Percentiles rank a stretch among this genome's conserved stretches.
Conservation (phyloP, 441 rosid species). For the Raphanus hybrid region DNA sequence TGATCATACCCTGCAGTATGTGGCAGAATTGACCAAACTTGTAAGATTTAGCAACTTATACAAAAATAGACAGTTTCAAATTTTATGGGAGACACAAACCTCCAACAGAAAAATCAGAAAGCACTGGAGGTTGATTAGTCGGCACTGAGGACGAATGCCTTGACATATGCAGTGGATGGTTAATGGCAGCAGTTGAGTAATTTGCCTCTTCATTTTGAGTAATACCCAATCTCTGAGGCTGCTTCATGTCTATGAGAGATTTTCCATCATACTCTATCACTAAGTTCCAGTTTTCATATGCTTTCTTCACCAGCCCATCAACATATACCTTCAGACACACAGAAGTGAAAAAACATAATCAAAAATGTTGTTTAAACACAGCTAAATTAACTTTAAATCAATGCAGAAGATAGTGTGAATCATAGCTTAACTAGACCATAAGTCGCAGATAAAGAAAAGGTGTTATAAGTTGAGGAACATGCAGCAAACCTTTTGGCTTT, state of each 20-base stretch:
- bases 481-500: slow-evolving; percentile 86
- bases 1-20: slow-evolving; percentile 64
- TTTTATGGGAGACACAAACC: slow-evolving; percentile 50
- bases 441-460: slow-evolving; percentile 1
- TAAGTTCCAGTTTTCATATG: slow-evolving; percentile 91
- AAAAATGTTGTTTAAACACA: slow-evolving; percentile 15
- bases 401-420: slow-evolving; percentile 10
- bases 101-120: slow-evolving; percentile 60
- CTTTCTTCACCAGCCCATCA: slow-evolving; percentile 89
- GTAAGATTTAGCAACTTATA: no score
- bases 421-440: slow-evolving; percentile 7
- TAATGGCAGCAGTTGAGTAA: slow-evolving; percentile 56
- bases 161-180: slow-evolving; percentile 62
- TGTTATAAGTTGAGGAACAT: slow-evolving; percentile 12
- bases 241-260: slow-evolving; percentile 72
- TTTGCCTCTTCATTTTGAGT: slow-evolving; percentile 58
- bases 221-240: slow-evolving; percentile 55
- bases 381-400: not conserved
- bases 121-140: slow-evolving; percentile 57
- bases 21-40: slow-evolving; percentile 15
- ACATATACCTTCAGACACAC: slow-evolving; percentile 73
- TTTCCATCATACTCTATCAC: slow-evolving; percentile 96
- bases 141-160: no score
- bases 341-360: slow-evolving; percentile 13
- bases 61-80: not conserved